Conservation (phyloP, 177 flowering plant species). For the Telopea speciosissima region DNA sequence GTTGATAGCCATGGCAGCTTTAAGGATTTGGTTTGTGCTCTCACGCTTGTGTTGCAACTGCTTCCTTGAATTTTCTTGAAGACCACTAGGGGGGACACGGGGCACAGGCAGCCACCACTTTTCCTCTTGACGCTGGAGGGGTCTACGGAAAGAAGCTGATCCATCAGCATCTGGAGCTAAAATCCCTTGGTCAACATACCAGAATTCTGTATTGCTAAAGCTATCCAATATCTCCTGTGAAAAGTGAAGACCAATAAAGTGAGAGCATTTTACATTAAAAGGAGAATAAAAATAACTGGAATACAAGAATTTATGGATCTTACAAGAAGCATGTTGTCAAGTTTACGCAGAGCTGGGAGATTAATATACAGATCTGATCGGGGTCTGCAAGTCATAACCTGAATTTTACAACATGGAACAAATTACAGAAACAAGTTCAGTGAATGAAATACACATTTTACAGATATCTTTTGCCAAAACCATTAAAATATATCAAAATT, state of each 20-base stretch:
- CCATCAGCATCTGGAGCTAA: conserved; percentile 60
- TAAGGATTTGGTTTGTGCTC: conserved; percentile 74
- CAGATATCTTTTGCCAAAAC: background rate
- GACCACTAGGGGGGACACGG: conserved; percentile 74
- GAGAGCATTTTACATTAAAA: background rate
- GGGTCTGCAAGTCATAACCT: conserved; percentile 98
- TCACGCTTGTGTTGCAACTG: conserved; percentile 75
- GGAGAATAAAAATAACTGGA: background rate
- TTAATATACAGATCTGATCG: conserved; percentile 78
- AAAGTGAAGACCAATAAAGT: background rate
- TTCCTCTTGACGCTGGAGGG: conserved; percentile 75
- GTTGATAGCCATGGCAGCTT: conserved; percentile 91
- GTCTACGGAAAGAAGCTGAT: conserved; percentile 54
- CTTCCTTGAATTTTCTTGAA: conserved; percentile 59
- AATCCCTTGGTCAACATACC: conserved; percentile 95
- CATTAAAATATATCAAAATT: background rate
- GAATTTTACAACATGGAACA: conserved; percentile 3
- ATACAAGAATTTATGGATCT: conserved; percentile 14
- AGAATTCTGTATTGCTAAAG: conserved; percentile 67
- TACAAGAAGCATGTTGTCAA: conserved; percentile 95
- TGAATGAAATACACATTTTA: background rate
- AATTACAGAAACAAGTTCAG: background rate
- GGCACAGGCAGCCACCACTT: conserved; percentile 99
- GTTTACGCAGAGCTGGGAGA: conserved; percentile 88
- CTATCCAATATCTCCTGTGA: conserved; percentile 81